Conservation (phyloP, 208 protist species). For the Leishmania lainsoni region DNA sequence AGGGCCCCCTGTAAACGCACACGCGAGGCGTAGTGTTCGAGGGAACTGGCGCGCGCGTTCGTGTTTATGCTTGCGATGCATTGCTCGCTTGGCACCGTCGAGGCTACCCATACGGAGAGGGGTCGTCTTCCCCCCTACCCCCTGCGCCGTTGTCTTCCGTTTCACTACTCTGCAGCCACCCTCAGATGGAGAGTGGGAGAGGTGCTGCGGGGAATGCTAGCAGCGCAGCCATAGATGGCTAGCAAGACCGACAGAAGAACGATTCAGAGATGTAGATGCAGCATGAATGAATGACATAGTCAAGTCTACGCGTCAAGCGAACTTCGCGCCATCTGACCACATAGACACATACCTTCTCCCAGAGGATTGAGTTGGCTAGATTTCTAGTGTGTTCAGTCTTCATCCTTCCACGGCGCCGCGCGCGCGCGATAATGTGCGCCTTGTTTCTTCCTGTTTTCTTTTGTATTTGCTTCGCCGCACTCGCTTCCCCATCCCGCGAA, state of each 20-base stretch:
- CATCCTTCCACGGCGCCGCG: neutral
- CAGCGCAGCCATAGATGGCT: neutral
- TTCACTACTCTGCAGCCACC: neutral
- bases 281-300: neutral
- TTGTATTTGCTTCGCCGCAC: neutral
- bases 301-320: neutral
- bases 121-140: neutral
- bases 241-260: neutral
- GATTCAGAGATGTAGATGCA: neutral
- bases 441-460: neutral
- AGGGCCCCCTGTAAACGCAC: slow-evolving; percentile 8
- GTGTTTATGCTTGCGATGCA: neutral
- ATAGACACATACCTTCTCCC: neutral
- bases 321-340: neutral
- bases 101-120: neutral
- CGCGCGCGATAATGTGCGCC: neutral
- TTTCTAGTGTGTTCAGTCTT: neutral
- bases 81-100: neutral
- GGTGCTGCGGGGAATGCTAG: neutral
- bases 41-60: neutral
- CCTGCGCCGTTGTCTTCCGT: neutral
- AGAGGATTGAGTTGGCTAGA: neutral
- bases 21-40: slow-evolving; percentile 12
- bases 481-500: neutral
- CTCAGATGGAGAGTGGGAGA: neutral